Conservation (phyloP, 176 grass and related monocot genomes). For the Musa acuminata region DNA sequence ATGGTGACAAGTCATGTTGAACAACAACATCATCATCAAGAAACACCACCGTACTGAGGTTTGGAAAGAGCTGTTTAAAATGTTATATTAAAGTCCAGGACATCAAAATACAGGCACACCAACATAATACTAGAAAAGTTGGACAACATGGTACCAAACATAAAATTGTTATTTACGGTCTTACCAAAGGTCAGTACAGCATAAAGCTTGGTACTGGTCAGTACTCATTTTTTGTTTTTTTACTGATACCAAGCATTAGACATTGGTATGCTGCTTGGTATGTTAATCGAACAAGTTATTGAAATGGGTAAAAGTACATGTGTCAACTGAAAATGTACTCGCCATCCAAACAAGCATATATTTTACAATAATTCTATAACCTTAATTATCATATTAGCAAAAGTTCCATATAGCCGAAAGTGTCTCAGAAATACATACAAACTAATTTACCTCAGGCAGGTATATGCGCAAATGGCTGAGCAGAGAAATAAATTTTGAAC, state of each 20-base stretch:
- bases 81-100: background rate
- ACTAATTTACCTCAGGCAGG: slow-evolving; percentile 73
- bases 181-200: no score
- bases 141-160: no score
- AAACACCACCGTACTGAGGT: slow-evolving; percentile 84
- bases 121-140: background rate
- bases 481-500: slow-evolving; percentile 70
- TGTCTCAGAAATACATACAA: background rate
- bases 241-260: no score
- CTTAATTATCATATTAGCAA: background rate
- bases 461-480: slow-evolving; percentile 89
- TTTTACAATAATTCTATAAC: background rate
- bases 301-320: background rate
- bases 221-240: no score
- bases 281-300: no score
- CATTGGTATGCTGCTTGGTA: no score
- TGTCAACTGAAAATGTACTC: background rate
- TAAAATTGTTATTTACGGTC: no score
- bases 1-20: slow-evolving; percentile 59
- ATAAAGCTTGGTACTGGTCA: no score
- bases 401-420: background rate
- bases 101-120: background rate
- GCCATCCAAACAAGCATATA: background rate
- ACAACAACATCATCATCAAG: slow-evolving; percentile 91
- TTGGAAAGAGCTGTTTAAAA: slow-evolving; percentile 71